Percentiles rank a stretch among this genome's conserved stretches.
Conservation (phyloP, 345 rosid species). For the Populus alba region DNA sequence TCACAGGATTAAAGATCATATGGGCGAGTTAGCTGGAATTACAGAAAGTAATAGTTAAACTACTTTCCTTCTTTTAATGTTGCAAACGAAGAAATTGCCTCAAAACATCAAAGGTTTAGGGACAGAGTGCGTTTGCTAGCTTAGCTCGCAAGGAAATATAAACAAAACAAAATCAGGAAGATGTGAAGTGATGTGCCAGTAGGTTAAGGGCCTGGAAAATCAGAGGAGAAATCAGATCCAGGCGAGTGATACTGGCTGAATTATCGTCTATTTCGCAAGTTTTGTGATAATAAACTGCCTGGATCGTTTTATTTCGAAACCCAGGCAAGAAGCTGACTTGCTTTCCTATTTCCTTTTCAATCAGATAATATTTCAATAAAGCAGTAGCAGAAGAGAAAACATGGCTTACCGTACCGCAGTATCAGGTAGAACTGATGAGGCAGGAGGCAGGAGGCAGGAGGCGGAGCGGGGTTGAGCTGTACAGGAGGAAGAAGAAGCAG, state of each 20-base stretch:
- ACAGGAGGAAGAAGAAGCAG: too few relatives aligned
- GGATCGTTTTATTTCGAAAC: constrained; percentile 20
- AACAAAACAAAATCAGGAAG: not conserved
- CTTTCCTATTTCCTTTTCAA: not conserved
- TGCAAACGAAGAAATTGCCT: constrained; percentile 66
- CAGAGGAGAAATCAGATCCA: constrained; percentile 33
- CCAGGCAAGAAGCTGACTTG: constrained; percentile 58
- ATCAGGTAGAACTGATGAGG: too few relatives aligned
- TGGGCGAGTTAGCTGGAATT: constrained; percentile 36
- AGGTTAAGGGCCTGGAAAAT: constrained; percentile 44
- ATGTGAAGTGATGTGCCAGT: constrained; percentile 28
- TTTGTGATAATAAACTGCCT: constrained; percentile 11
- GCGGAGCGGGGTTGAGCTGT: too few relatives aligned
- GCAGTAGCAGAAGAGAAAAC: too few relatives aligned
- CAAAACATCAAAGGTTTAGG: constrained; percentile 41
- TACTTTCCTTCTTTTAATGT: not conserved
- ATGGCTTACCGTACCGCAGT: too few relatives aligned
- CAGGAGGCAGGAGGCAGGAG: too few relatives aligned
- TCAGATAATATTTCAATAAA: too few relatives aligned
- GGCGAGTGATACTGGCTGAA: constrained; percentile 44
- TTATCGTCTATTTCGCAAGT: constrained; percentile 32
- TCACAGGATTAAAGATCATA: constrained; percentile 11
- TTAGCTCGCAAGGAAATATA: not conserved
- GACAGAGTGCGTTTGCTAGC: constrained; percentile 58
- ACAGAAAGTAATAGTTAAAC: not conserved